Base-by-base conservation (phyloP, 768 basidiomycete genomes). In the Lyophyllum decastes region DNA sequence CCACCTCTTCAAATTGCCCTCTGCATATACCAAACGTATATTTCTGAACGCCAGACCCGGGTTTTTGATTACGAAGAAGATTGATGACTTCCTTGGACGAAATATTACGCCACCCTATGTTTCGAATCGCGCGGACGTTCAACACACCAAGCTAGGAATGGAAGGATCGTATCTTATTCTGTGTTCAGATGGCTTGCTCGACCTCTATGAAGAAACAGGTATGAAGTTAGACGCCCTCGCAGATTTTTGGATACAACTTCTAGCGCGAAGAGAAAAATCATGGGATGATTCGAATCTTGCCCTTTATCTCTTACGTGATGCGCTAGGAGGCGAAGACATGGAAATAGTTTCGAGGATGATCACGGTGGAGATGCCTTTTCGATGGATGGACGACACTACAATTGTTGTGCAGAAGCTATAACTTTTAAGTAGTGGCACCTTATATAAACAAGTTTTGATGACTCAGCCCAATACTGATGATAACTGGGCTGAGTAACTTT, bases 311-410 rank as follows among this genome's bases (percentile, higher is more conserved):
- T 64, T 85, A 17, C 71, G 79, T 2, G 72, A 78, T 35, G 81
- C 71, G 0, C 63, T 85, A 43, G 81, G 81, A 1, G 79, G 77
- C 7, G 67, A 73, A 10, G 76, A 80, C 52, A 50, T 52, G 34
- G 75, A 78, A 38, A 70, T 70, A 40, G 73, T 79, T 14, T 82
- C 80, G 22, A 69, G 74, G 52, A 70, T 74, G 67, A 64, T 85
- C 52, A 82, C 82, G 4, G 76, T 81, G 26, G 82, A 85, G 67
- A 76, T 76, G 69, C 60, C 62, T 24, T 68, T 64, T 34, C 66
- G 73, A 49, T 85, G 83, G 83, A 82, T 85, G 78, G 84, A 86
- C 63, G 84, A 86, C 64, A 83, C 80, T 2, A 85, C 83, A 0
- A 72, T 84, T 17, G 44, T 83, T 5, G 76, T 82, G 12, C 71